Base-by-base conservation (phyloP, 495 filamentous ascomycete species). In the Penicillium cosmopolitanum region DNA sequence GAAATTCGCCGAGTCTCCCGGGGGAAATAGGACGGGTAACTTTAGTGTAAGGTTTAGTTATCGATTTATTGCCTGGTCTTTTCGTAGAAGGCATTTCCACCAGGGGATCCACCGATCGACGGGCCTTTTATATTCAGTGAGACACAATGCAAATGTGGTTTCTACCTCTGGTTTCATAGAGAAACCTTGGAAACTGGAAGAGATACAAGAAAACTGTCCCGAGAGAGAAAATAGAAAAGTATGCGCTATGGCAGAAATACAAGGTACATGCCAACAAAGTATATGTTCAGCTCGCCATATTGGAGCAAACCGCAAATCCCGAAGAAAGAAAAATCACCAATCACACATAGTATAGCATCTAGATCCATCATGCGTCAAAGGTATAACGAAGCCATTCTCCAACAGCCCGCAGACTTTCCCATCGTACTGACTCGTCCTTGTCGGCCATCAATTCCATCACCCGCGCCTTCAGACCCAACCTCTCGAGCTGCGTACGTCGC, bases 401-500 rank as follows among this genome's bases (percentile, higher is more conserved):
- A 48, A 99, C 88, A 11, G 96, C 93, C 54, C 89, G 87, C 74
- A 99, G 79, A 66, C 91, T 94, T 80, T 99, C 96, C 91, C 93
- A 98, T 66, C 96, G 82, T 13, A 98, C 91, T 57, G 87, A 83
- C 75, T 97, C 93, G 68, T 98, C 92, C 47, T 83, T 80, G 67
- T 96, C 90, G 55, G 82, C 85, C 96, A 99, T 99, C 66, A 98
- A 75, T 75, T 91, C 91, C 96, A 99, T 98, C 51, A 98, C 88
- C 55, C 91, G 82, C 7, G 82, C 83, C 82, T 99, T 98, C 55
- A 98, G 73, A 1, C 96, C 94, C n/a, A 92, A 67, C 71, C 88
- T 92, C 82, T 98, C 95, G 66, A 97, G 80, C 73, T 90, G 87
- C 33, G 74, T 74, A 62, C 93, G 80, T 73, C 88, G 90, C 76